Evolutionary conservation across 2,329 filamentous ascomycete genomes (phyloP), one percentile per base, ranked within the genome.

Genomic region (Trichoderma cornu-damae): DNA sequence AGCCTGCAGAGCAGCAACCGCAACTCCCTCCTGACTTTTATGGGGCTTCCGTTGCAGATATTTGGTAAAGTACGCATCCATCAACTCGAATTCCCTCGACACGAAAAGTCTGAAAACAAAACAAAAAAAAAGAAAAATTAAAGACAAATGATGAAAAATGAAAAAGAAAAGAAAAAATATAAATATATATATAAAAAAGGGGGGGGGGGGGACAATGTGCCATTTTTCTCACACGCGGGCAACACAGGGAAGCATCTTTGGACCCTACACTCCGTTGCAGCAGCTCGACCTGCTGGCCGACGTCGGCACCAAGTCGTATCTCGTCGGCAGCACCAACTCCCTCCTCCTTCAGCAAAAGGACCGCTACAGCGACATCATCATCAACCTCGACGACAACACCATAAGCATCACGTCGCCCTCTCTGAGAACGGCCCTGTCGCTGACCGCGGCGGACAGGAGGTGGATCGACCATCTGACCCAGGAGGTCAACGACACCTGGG

Each of bases 391-490:
- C 70, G 92, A 96, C 62, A 84, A 88, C 63, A 88, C 84, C 2
- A 85, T 97, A 64, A 93, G 84, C 66, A 89, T 96, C 62, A 88
- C 88, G 0, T 96, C 91, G 0, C 76, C 87, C 1, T 89, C 90
- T 4, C 78, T 99, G 12, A 86, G 88, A 48, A 75, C 79, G 35
- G 91, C 91, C 1, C 78, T 97, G 4, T 73, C 83, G 1, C 82
- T 99, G 2, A 94, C 94, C 0, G 86, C 86, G 8, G 88, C 94
- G 1, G 94, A 99, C 68, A 83, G 94, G 59, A 82, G 94, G 58
- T 99, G 94, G 93, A 96, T 99, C 64, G 94, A 99, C 73, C 92
- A 91, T 65, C 81, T 99, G 54, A 95, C 91, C 0, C 90, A 96
- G 66, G 89, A 91, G 37, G 90, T 99, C 20, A 89, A 94, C 66